These are phyloP conservation scores for Knufia petricola DNA, from an alignment of 2,329 filamentous ascomycete species.

Conservation along the genomic window DNA sequence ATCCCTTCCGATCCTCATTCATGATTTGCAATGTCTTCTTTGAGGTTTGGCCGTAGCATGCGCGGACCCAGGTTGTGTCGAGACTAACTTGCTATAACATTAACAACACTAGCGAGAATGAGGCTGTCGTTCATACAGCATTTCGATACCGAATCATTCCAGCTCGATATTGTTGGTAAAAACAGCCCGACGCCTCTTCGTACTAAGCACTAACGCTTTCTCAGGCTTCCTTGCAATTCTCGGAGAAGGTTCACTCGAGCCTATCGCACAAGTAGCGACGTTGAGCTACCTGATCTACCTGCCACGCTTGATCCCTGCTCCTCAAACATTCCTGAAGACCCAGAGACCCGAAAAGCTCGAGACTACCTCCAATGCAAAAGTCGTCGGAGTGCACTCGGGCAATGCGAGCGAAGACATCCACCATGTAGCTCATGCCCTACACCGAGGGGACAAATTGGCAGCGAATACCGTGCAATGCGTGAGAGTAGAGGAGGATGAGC, in stretches of 20 bases:
- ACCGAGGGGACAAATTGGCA: slow-evolving; percentile 27
- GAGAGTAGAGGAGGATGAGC: slow-evolving; percentile 27
- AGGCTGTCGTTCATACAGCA: slow-evolving; percentile 15
- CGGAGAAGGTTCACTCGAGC: slow-evolving; percentile 42
- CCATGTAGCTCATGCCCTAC: slow-evolving; percentile 38
- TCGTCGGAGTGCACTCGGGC: slow-evolving; percentile 40
- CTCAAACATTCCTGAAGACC: slow-evolving; percentile 41
- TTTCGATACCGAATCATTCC: slow-evolving; percentile 29
- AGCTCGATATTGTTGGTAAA: slow-evolving; percentile 45
- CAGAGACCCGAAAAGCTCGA: slow-evolving; percentile 35
- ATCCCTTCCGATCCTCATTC: background rate
- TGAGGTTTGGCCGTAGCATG: background rate
- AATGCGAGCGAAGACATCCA: slow-evolving; percentile 39
- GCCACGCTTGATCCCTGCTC: slow-evolving; percentile 42
- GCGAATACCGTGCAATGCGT: slow-evolving; percentile 35
- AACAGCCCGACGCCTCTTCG: too few species aligned
- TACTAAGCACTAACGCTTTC: background rate
- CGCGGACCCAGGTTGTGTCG: background rate
- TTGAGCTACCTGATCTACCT: slow-evolving; percentile 41
- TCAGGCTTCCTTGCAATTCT: slow-evolving; percentile 42
- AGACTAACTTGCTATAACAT: background rate
- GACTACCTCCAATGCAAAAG: slow-evolving; percentile 29
- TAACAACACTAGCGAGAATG: slow-evolving; percentile 5
- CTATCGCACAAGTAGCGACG: slow-evolving; percentile 42
- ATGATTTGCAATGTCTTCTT: background rate